Evolutionary conservation across 2,329 filamentous ascomycete genomes (phyloP), one percentile per base, ranked within the genome.

Genomic region (Aureobasidium leucospermi): DNA sequence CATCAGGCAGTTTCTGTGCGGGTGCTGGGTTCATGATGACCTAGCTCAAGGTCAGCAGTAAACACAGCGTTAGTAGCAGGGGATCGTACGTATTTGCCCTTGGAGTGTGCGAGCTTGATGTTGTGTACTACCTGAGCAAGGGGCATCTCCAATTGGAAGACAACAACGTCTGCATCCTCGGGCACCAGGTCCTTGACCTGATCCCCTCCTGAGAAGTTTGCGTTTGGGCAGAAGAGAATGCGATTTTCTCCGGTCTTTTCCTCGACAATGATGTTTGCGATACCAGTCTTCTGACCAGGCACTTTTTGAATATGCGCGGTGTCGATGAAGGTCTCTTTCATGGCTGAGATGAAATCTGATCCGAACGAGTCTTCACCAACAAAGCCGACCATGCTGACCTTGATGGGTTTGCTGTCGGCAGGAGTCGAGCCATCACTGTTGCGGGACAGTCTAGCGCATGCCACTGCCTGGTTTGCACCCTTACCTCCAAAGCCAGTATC

Each of bases 401-500:
- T 69, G 34, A 78, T 71, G 65, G 71, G 69, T 9, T 67, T 67
- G 0, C 62, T 53, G 48, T 3, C 62, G 59, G 9, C 63, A 58
- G 53, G 32, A 11, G 36, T 6, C 15, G 49, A 53, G n/a, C 58
- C 58, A 61, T 55, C 53, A 23, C 39, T 61, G 23, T 69, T 64
- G 2, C 76, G 78, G 31, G 79, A 69, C 53, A 95, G 83, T 63
- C 93, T 89, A 53, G 87, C 89, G 75, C 88, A 91, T 28, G 91
- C 90, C 38, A 96, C 89, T 61, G 91, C 92, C 77, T 97, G 93
- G 78, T 97, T 97, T 62, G 92, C 91, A 64, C 93, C 93, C 76
- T 99, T 99, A 60, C 94, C 93, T 67, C 93, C 94, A 32, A 88
- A 86, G 45, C 88, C 91, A 38, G 87, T 90, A 69, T 81, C 81